phyloP scores from a whole-genome alignment of 1,284 basidiomycete genomes.

The Anthracocystis panici-leucophaei region DNA sequence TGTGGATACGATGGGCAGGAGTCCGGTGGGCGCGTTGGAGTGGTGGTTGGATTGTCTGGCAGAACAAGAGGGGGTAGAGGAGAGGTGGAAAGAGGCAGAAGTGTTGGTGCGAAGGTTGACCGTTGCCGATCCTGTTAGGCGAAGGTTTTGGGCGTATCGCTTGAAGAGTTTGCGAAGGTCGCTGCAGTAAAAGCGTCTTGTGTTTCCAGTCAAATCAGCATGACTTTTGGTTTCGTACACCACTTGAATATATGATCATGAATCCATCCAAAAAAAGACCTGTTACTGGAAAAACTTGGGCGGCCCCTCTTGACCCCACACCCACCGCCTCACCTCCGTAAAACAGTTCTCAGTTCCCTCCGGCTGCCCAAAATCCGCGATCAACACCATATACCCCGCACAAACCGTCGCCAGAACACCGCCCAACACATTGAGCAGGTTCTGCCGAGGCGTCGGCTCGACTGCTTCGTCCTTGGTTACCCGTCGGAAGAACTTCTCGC shows the following conservation, averaged over 20 bases:
- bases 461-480: slow-evolving; percentile 32
- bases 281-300: slow-evolving; percentile 39
- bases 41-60: slow-evolving; percentile 56
- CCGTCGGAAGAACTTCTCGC: slow-evolving; percentile 43
- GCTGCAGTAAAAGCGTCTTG: not conserved
- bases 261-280: no score
- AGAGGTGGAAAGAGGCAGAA: slow-evolving; percentile 23
- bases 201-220: no score
- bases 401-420: slow-evolving; percentile 12
- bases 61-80: not conserved
- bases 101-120: slow-evolving; percentile 30
- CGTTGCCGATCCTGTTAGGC: slow-evolving; percentile 52
- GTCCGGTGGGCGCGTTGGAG: slow-evolving; percentile 54
- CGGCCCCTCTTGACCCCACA: slow-evolving; percentile 33
- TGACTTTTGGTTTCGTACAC: not conserved
- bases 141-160: slow-evolving; percentile 46
- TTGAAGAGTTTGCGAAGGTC: slow-evolving; percentile 16
- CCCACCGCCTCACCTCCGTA: slow-evolving; percentile 11
- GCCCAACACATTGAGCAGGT: slow-evolving; percentile 34
- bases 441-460: slow-evolving; percentile 18
- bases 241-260: no score
- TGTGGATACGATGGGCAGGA: slow-evolving; percentile 40
- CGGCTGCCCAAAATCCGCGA: slow-evolving; percentile 38
- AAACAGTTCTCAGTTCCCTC: slow-evolving; percentile 28
- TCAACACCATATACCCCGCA: slow-evolving; percentile 35